phyloP scores from a whole-genome alignment of 768 basidiomycete species.

The Cystofilobasidium capitatum region DNA sequence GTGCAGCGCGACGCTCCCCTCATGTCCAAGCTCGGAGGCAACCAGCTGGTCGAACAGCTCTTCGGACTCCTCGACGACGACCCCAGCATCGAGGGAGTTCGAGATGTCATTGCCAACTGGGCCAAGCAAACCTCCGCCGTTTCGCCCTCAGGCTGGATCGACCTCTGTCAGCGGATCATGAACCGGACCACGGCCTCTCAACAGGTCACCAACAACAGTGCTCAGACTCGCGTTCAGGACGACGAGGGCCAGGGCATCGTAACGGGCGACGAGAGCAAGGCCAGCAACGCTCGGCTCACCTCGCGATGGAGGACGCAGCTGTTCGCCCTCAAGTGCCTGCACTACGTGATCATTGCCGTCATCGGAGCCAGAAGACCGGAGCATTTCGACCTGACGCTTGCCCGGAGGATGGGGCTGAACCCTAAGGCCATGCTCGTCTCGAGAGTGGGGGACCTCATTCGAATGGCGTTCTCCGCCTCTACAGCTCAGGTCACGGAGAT shows the following conservation, averaged over 20 bases:
- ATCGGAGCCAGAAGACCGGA: constrained; percentile 63
- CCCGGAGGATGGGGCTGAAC: constrained; percentile 38
- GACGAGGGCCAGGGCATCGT: constrained; percentile 89
- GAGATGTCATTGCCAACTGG: constrained; percentile 89
- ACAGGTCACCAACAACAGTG: constrained; percentile 37
- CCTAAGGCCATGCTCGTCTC: constrained; percentile 59
- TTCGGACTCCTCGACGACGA: constrained; percentile 94
- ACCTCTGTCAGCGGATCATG: constrained; percentile 95
- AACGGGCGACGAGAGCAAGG: constrained; percentile 1
- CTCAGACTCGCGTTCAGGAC: constrained; percentile 52
- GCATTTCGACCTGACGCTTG: constrained; percentile 69
- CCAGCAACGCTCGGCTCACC: constrained; percentile 27
- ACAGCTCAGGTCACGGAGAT: constrained; percentile 95
- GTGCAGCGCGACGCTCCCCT: constrained; percentile 86
- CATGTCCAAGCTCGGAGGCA: constrained; percentile 88
- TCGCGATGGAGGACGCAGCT: constrained; percentile 95
- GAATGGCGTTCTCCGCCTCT: constrained; percentile 95
- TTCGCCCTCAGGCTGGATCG: constrained; percentile 96
- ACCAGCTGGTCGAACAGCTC: constrained; percentile 82
- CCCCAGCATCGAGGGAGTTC: constrained; percentile 82
- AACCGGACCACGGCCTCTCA: constrained; percentile 78
- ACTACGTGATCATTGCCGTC: constrained; percentile 73
- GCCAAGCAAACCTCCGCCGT: constrained; percentile 84
- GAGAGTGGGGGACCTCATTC: constrained; percentile 83
- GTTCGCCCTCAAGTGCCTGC: constrained; percentile 85